Base-by-base conservation (phyloP, 2,329 filamentous ascomycete species). In the Penicillium brasilianum region DNA sequence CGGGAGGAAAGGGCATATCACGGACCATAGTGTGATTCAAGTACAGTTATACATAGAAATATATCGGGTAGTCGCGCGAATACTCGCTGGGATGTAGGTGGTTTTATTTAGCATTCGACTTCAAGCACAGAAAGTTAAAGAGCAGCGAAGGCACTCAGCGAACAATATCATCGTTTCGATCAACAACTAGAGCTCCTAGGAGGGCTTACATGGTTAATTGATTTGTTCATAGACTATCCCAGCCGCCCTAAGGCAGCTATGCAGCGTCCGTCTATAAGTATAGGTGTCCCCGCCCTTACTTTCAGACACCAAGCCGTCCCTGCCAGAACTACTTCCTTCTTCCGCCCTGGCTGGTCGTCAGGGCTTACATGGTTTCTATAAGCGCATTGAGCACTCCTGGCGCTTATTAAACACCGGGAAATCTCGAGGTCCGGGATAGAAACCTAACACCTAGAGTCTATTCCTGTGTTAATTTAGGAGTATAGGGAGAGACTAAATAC, bases 141-240 rank as follows among this genome's bases (percentile, higher is more conserved):
- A 11, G 39, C 39, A 20, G 39, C 16, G 39, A 43, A 43, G 39
- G 39, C 6, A 20, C 39, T 43, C 13, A 43, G 13, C 3, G 39
- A 11, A 43, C 39, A 43, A 43, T 43, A 9, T 43, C 13, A 43
- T 43, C 39, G 7, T 43, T 43, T 43, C 39, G 39, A 14, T 43
- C 39, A 43, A 43, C 39, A 14, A 14, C 16, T 43, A 10, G 39
- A 14, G 39, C 39, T 20, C 18, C 39, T 43, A 43, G 39, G 39
- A 43, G 39, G 39, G 39, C 39, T 43, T 43, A 43, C 39, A 43
- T 43, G 39, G 39, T n/a, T 43, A n/a, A 32, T 32, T 32, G 30
- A 32, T 53, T 60, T 3, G 52, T 57, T 57, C 58, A 60, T 52
- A 60, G 58, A 57, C 58, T 60, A 46, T 56, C 58, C 51, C 18